A percentile compares a stretch with the other conserved stretches of the same genome.
Evolutionary conservation across 108 stramenopile species (phyloP).

Genomic region (Schizochytrium sp.): DNA sequence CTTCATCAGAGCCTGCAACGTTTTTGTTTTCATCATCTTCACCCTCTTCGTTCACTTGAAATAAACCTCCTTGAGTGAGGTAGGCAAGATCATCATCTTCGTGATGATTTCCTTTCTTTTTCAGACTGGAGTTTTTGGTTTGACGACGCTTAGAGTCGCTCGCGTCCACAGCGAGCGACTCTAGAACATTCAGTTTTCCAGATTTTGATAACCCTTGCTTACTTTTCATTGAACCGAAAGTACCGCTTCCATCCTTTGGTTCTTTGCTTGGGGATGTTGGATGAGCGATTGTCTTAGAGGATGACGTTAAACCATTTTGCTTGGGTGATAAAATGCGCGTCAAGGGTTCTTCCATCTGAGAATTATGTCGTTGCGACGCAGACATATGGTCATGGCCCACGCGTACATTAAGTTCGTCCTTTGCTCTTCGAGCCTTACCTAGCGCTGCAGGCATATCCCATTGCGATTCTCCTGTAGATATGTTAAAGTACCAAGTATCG

Average conservation of each 20-base stretch:
- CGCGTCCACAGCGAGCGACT: too few species aligned
- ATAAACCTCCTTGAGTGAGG: background rate
- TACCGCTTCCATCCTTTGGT: too few species aligned
- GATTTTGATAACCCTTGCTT: too few species aligned
- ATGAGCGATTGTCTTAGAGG: background rate
- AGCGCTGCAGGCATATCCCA: conserved; percentile 73
- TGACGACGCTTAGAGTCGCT: too few species aligned
- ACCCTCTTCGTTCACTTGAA: conserved; percentile 25
- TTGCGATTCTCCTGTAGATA: conserved; percentile 66
- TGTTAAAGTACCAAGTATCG: conserved; percentile 79
- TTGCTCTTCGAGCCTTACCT: conserved; percentile 28
- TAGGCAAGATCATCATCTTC: background rate
- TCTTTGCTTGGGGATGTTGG: too few species aligned
- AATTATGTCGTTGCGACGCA: background rate
- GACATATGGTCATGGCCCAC: background rate
- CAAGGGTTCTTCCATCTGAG: conserved; percentile 7
- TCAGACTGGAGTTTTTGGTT: too few species aligned
- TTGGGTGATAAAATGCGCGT: background rate
- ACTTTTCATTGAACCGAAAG: too few species aligned
- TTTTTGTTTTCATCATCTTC: conserved; percentile 14
- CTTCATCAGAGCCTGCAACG: background rate
- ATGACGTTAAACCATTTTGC: background rate
- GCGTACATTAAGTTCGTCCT: conserved; percentile 64
- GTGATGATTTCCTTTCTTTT: background rate
- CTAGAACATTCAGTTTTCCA: too few species aligned